These are phyloP conservation scores for Nicotiana undulata DNA, from an alignment of 257 asterid genomes.

Conservation along the genomic window DNA sequence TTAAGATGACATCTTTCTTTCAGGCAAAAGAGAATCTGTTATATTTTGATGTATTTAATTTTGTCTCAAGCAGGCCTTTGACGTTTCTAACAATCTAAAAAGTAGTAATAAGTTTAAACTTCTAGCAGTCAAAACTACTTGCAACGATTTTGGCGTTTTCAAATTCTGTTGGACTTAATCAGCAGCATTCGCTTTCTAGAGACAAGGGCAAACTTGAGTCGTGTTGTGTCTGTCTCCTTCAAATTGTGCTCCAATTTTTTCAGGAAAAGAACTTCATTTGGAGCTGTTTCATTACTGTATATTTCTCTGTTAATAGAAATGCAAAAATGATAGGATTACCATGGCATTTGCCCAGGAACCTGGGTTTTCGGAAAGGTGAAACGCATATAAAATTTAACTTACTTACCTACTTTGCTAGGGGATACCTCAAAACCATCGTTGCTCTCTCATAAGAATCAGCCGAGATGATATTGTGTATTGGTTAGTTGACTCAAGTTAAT, in stretches of 20 bases:
- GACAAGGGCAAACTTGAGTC: neutral
- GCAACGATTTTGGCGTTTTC: neutral
- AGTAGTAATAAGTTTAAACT: neutral
- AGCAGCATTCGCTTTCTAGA: neutral
- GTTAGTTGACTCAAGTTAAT: neutral
- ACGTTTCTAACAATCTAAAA: neutral
- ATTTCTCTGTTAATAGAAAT: neutral
- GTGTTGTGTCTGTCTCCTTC: neutral
- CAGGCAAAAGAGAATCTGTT: neutral
- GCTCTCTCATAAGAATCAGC: neutral
- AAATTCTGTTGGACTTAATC: neutral
- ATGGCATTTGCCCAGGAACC: neutral
- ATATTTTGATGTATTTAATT: neutral
- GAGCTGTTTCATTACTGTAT: neutral
- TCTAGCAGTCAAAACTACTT: neutral
- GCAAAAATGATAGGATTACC: neutral
- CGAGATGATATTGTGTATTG: neutral
- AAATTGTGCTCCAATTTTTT: neutral
- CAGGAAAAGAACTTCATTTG: neutral
- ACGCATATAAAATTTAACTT: neutral
- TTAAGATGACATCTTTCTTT: neutral
- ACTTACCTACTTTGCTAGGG: neutral
- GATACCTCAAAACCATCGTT: neutral
- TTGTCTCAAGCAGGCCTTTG: neutral
- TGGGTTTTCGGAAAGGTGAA: neutral